These are phyloP conservation scores for Jamesozyma rosinii DNA, from an alignment of 805 yeast species.

Conservation along the genomic window DNA sequence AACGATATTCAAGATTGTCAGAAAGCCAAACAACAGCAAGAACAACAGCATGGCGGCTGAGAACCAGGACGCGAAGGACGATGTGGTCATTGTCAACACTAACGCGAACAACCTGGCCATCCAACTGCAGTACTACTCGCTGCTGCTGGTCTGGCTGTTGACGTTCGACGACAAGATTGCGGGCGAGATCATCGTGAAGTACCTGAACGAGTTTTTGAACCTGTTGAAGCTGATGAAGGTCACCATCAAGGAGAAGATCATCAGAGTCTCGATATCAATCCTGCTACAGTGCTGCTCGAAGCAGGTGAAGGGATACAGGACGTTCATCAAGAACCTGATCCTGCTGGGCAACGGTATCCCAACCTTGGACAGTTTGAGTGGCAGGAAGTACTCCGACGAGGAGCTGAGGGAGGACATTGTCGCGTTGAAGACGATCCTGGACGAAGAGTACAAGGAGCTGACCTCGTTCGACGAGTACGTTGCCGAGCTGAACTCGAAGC, in stretches of 20 bases:
- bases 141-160: conserved; percentile 75
- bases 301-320: conserved; percentile 33
- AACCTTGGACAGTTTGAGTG: conserved; percentile 57
- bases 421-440: conserved; percentile 48
- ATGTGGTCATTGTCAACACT: conserved; percentile 21
- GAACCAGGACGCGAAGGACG: background rate
- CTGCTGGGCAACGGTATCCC: conserved; percentile 69
- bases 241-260: conserved; percentile 86
- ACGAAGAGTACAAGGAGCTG: conserved; percentile 64
- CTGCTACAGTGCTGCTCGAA: conserved; percentile 49
- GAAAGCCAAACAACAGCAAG: conserved; percentile 28
- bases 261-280: conserved; percentile 71
- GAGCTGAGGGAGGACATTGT: conserved; percentile 72
- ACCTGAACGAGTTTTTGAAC: conserved; percentile 39
- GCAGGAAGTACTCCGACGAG: conserved; percentile 90
- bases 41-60: background rate
- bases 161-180: conserved; percentile 56
- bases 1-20: conserved; percentile 40
- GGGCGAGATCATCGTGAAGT: conserved; percentile 44
- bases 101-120: conserved; percentile 41
- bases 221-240: conserved; percentile 52
- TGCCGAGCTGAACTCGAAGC: conserved; percentile 71
- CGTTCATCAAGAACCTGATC: conserved; percentile 54
- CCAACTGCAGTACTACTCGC: conserved; percentile 75
- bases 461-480: conserved; percentile 89